Percentiles rank a stretch among this genome's conserved stretches.
Evolutionary conservation across 306 rosid species (phyloP).

Genomic region (Oemleria cerasiformis): DNA sequence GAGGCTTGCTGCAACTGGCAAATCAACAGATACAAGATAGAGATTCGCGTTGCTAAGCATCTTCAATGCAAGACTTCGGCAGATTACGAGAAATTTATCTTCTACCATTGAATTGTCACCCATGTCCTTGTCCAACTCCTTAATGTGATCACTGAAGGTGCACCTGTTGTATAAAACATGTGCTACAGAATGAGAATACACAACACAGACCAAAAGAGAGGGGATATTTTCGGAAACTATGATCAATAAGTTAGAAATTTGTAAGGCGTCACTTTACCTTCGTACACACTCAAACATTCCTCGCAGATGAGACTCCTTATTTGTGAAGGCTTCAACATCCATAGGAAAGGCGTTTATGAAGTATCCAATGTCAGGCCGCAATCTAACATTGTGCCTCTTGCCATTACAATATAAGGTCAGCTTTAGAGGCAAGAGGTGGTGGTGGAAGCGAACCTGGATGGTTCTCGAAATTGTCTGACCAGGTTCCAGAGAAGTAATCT

Average conservation of each 20-base stretch:
- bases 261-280: slow-evolving; percentile 47
- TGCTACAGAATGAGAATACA: slow-evolving; percentile 26
- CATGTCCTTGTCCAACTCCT: slow-evolving; percentile 53
- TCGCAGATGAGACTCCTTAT: slow-evolving; percentile 72
- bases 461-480: slow-evolving; percentile 54
- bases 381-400: slow-evolving; percentile 60
- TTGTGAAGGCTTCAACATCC: slow-evolving; percentile 55
- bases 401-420: slow-evolving; percentile 71
- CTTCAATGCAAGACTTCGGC: slow-evolving; percentile 67
- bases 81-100: slow-evolving; percentile 76
- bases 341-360: slow-evolving; percentile 70
- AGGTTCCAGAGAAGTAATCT: slow-evolving; percentile 70
- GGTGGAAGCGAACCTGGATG: slow-evolving; percentile 78
- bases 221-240: background rate
- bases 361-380: slow-evolving; percentile 93
- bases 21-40: slow-evolving; percentile 75
- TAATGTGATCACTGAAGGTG: slow-evolving; percentile 70
- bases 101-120: slow-evolving; percentile 37
- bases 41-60: slow-evolving; percentile 81
- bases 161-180: slow-evolving; percentile 51
- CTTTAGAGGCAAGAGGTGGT: slow-evolving; percentile 90
- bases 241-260: background rate
- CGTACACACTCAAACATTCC: slow-evolving; percentile 92
- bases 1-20: slow-evolving; percentile 70
- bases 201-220: background rate